phyloP scores from a whole-genome alignment of 768 basidiomycete genomes.

The Mycena vitilis region DNA sequence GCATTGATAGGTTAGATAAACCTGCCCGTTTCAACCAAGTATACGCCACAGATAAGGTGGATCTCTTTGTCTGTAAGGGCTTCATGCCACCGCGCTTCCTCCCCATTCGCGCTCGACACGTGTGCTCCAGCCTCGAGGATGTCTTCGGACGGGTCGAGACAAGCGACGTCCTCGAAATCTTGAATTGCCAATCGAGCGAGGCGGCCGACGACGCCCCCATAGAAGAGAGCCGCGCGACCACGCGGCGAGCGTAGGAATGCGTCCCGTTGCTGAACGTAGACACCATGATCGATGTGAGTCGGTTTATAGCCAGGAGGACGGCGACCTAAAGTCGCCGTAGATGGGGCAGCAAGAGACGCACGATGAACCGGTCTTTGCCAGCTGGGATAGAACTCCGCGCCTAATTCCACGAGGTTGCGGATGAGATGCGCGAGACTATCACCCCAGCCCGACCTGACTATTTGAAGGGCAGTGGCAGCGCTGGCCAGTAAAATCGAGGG shows the following conservation, averaged over 20 bases:
- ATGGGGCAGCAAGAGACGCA: background rate
- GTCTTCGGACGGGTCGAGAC: constrained; percentile 19
- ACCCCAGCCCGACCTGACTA: constrained; percentile 20
- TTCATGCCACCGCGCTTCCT: constrained; percentile 18
- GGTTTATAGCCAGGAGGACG: constrained; percentile 25
- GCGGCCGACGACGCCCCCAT: constrained; percentile 28
- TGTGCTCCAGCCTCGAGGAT: constrained; percentile 13
- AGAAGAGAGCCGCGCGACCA: constrained; percentile 25
- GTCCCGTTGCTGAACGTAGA: constrained; percentile 22
- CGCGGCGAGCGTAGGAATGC: constrained; percentile 23
- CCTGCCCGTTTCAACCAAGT: constrained; percentile 27
- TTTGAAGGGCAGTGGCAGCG: constrained; percentile 29
- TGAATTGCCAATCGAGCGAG: constrained; percentile 17
- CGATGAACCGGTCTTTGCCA: constrained; percentile 22
- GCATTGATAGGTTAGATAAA: background rate
- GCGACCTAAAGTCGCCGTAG: constrained; percentile 12
- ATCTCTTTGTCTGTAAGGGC: constrained; percentile 15
- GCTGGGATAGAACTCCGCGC: constrained; percentile 21
- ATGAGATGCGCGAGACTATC: constrained; percentile 9
- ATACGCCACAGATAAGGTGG: constrained; percentile 31
- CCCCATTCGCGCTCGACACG: constrained; percentile 4
- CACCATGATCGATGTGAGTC: constrained; percentile 19
- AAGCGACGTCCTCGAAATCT: constrained; percentile 15
- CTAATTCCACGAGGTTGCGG: constrained; percentile 18
- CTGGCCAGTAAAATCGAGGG: constrained; percentile 22